phyloP scores from a whole-genome alignment of 2,329 filamentous ascomycete genomes.

The Bipolaris bicolor region DNA sequence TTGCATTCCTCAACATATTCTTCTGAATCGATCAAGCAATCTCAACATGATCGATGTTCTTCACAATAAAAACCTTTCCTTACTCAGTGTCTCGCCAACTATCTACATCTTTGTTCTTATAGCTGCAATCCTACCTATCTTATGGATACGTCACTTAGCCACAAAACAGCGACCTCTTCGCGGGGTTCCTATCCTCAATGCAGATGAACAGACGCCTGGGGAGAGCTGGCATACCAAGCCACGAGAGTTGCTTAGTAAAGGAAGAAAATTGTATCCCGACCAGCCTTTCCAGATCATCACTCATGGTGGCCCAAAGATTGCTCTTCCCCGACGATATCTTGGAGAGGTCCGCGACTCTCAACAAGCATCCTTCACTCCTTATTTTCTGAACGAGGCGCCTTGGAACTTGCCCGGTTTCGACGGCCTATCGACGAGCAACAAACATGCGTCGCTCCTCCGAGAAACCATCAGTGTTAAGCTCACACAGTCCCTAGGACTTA shows the following conservation, averaged over 20 bases:
- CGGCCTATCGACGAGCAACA: not conserved
- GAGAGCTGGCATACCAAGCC: not conserved
- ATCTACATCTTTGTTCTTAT: not conserved
- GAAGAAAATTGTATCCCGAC: not conserved
- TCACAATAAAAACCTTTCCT: not conserved
- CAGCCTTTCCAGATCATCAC: not conserved
- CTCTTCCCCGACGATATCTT: not conserved
- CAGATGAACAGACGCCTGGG: not conserved
- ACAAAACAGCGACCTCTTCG: conserved; percentile 2
- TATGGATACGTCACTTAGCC: not conserved
- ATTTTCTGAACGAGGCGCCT: not conserved
- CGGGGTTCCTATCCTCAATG: not conserved
- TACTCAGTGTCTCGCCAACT: not conserved
- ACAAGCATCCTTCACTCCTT: not conserved
- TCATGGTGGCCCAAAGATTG: not conserved
- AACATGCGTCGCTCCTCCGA: not conserved
- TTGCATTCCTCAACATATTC: not conserved
- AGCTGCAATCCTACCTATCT: not conserved
- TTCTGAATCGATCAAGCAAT: not conserved
- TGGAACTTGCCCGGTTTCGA: not conserved
- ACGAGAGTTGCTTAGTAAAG: not conserved
- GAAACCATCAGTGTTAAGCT: not conserved
- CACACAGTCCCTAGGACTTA: not conserved
- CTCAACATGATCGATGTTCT: not conserved
- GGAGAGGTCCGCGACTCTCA: not conserved